Conservation (phyloP, 441 rosid genomes). For the Croton laevigatus region DNA sequence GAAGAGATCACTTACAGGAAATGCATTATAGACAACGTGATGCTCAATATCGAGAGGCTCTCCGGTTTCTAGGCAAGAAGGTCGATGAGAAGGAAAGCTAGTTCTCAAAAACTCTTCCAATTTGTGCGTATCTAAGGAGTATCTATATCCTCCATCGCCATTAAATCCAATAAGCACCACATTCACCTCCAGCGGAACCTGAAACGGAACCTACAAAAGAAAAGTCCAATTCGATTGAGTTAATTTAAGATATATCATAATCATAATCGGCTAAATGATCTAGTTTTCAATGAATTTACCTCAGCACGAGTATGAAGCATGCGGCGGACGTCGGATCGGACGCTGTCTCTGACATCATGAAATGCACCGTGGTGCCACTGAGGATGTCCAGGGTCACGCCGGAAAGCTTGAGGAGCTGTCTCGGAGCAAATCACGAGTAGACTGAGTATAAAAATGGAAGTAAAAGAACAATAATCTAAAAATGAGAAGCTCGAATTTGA, state of each 20-base stretch:
- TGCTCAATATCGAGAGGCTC: constrained; percentile 93
- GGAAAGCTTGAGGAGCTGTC: constrained; percentile 70
- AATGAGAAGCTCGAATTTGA: constrained; percentile 26
- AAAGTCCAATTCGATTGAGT: background rate
- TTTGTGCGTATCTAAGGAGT: constrained; percentile 56
- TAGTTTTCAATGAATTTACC: constrained; percentile 33
- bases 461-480: too few relatives aligned
- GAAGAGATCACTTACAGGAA: constrained; percentile 49
- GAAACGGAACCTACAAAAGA: constrained; percentile 79
- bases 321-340: constrained; percentile 86
- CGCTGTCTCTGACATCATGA: constrained; percentile 78
- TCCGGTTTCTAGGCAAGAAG: constrained; percentile 79
- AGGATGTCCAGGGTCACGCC: constrained; percentile 86
- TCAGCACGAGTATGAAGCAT: constrained; percentile 98
- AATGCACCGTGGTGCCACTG: constrained; percentile 99
- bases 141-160: constrained; percentile 92
- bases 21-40: constrained; percentile 68
- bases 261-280: background rate
- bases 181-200: constrained; percentile 93
- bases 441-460: constrained; percentile 31
- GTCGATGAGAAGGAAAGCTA: constrained; percentile 79
- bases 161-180: constrained; percentile 78
- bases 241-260: background rate
- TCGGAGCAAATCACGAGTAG: constrained; percentile 44
- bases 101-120: constrained; percentile 75